Conservation (phyloP, 2,329 filamentous ascomycete species). For the Chrysoporthe puriensis region DNA sequence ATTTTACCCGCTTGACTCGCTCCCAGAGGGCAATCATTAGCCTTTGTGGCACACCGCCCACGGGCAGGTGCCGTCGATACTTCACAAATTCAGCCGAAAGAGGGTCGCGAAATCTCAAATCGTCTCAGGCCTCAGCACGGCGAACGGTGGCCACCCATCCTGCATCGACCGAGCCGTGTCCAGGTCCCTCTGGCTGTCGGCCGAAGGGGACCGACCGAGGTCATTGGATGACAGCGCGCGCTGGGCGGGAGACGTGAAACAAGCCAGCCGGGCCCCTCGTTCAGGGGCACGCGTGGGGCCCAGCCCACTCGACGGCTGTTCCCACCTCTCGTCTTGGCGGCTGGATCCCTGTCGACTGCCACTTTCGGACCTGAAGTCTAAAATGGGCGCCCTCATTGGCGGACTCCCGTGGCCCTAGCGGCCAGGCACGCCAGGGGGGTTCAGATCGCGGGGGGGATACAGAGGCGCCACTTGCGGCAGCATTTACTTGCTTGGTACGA, state of each 20-base stretch:
- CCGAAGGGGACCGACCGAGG: neutral
- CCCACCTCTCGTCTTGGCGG: neutral
- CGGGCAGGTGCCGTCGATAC: neutral
- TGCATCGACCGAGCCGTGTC: neutral
- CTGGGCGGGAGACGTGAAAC: conserved; percentile 10
- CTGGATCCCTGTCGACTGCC: conserved; percentile 11
- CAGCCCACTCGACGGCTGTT: conserved; percentile 6
- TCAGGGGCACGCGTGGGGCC: conserved; percentile 9
- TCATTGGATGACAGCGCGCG: conserved; percentile 14
- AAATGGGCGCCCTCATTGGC: conserved; percentile 10
- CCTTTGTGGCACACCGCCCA: neutral
- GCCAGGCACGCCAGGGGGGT: neutral
- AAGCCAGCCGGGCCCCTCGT: conserved; percentile 8
- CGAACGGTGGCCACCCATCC: neutral
- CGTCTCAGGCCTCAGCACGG: neutral
- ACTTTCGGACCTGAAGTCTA: conserved; percentile 5
- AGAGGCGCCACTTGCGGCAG: neutral
- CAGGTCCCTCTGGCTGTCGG: neutral
- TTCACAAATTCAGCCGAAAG: neutral
- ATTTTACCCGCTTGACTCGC: neutral
- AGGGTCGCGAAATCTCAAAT: neutral
- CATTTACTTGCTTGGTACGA: neutral
- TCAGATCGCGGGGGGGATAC: conserved; percentile 3
- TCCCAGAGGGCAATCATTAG: neutral
- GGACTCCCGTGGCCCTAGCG: neutral